These are phyloP conservation scores for Drosera capensis DNA, from an alignment of 148 eudicot species.

Conservation along the genomic window DNA sequence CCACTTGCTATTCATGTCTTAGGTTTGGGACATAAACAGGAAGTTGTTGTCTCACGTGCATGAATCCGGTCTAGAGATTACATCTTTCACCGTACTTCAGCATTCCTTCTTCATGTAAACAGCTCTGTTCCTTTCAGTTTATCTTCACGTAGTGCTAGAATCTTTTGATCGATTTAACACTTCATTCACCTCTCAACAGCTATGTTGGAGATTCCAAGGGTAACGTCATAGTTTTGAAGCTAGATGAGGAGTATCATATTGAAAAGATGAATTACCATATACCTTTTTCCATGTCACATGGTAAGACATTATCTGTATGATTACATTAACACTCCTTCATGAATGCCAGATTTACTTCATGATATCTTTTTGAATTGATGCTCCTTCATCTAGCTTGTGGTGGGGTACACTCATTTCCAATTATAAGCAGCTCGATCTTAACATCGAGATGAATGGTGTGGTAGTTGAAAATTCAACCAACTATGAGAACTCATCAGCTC, in stretches of 20 bases:
- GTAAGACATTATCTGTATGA: conserved; percentile 20
- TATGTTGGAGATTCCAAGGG: conserved; percentile 69
- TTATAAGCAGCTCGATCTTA: not conserved
- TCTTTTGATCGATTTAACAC: not conserved
- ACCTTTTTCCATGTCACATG: conserved; percentile 64
- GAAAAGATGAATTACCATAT: conserved; percentile 63
- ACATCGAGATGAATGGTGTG: too few relatives aligned
- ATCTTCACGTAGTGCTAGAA: not conserved
- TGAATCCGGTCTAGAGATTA: conserved; percentile 38
- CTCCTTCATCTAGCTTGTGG: not conserved
- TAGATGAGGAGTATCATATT: conserved; percentile 30
- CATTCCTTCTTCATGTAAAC: conserved; percentile 56
- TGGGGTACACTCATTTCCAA: not conserved
- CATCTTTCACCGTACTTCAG: conserved; percentile 48
- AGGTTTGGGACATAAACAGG: conserved; percentile 84
- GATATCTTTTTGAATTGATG: not conserved
- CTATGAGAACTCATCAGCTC: too few relatives aligned
- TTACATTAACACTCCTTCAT: not conserved
- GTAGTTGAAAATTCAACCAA: too few relatives aligned
- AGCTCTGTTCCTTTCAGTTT: not conserved
- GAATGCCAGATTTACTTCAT: not conserved
- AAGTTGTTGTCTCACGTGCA: conserved; percentile 40
- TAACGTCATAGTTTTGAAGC: conserved; percentile 57
- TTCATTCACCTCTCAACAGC: conserved; percentile 20
- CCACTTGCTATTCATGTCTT: conserved; percentile 5